phyloP scores from a whole-genome alignment of 1,139 yeast genomes.

The Pneumocystis murina region DNA sequence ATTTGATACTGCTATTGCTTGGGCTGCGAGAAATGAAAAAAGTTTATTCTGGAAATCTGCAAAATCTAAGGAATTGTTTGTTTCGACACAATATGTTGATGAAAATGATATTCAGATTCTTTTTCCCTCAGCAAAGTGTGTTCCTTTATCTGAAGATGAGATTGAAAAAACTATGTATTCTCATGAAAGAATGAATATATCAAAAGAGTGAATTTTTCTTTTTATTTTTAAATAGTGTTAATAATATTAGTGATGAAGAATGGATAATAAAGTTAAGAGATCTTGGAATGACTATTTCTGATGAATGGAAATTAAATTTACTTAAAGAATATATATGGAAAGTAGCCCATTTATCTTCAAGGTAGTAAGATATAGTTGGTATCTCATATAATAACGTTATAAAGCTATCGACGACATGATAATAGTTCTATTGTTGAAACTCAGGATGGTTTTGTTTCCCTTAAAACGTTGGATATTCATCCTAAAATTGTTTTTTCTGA shows the following conservation, averaged over 20 bases:
- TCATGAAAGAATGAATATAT: not conserved
- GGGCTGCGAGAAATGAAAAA: slow-evolving; percentile 56
- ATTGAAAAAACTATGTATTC: not conserved
- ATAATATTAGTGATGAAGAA: slow-evolving; percentile 35
- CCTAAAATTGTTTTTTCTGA: not conserved
- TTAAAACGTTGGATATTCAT: not conserved
- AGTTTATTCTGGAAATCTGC: slow-evolving; percentile 66
- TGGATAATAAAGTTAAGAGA: slow-evolving; percentile 59
- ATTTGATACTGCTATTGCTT: slow-evolving; percentile 48
- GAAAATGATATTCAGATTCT: not conserved
- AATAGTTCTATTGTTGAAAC: not conserved
- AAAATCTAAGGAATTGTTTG: slow-evolving; percentile 13
- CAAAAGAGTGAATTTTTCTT: not conserved
- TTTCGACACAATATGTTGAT: not conserved
- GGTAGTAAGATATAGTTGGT: slow-evolving; percentile 3
- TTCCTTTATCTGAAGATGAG: not conserved
- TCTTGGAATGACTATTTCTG: slow-evolving; percentile 55
- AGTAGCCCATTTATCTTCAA: slow-evolving; percentile 27
- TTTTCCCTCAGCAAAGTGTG: not conserved
- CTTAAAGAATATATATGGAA: slow-evolving; percentile 53
- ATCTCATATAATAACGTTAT: not conserved
- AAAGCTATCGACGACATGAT: not conserved
- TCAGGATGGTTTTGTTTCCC: not conserved
- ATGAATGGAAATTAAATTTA: slow-evolving; percentile 68
- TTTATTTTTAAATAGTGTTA: not conserved